Evolutionary conservation across 208 protist species (phyloP), one percentile per base, ranked within the genome.

Genomic region (Naegleria gruberi): DNA sequence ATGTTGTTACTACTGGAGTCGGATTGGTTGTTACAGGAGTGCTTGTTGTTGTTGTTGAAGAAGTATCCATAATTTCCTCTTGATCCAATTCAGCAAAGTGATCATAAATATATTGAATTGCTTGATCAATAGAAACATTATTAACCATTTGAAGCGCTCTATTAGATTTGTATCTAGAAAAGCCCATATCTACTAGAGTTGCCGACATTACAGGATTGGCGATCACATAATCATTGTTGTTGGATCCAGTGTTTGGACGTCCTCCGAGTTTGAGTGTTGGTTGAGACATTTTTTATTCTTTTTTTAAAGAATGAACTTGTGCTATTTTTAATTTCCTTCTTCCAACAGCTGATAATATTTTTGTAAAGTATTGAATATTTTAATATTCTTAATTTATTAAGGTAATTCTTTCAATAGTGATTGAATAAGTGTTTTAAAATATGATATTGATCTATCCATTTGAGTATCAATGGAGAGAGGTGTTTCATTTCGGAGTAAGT

Each of bases 31-130:
- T 3, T 23, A 19, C 2, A 23, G 6, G 15, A 19, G 2, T 19
- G 12, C 19, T 30, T 23, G 51, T 30, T 65, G 51, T 65, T 1
- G 15, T 1, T 30, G 2, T 23, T 30, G 46, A 55, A 15, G 46
- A 5, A 19, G 19, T 23, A 23, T 10, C 12, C 2, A 65, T 65
- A 3, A 65, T 30, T 65, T 65, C 51, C 30, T 65, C 51, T 65
- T 65, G 51, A 65, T 65, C 51, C 51, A 65, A 65, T 65, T 82
- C 74, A 34, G 19, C 34, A 15, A 42, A 42, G 37, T 82, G 74
- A 34, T 82, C 74, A 41, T 82, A 43, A 82, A 82, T 82, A 34
- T 82, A 82, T 34, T 82, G 30, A 82, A 82, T 82, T 10, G 74
- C 74, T 43, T 10, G 26, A 82, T 82, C 74, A 43, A 82, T 82